Evolutionary conservation across 2,329 filamentous ascomycete species (phyloP).

Genomic region (Bipolaris sorokiniana): DNA sequence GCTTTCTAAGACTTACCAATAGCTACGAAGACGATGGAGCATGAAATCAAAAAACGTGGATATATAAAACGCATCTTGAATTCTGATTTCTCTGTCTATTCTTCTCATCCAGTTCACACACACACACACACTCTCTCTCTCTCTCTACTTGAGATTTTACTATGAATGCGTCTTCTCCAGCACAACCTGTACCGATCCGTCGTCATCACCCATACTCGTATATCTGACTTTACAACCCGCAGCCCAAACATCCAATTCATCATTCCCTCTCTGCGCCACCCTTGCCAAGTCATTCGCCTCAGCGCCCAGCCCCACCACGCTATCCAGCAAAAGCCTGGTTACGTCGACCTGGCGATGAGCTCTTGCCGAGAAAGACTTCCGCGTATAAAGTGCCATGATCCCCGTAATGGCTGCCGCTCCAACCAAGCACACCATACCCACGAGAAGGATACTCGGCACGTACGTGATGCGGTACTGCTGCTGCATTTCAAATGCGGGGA

Average conservation of each 20-base stretch:
- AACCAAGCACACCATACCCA: slow-evolving; percentile 2
- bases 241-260: not conserved
- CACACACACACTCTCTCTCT: too few relatives aligned
- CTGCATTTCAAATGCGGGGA: not conserved
- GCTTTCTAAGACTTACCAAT: too few relatives aligned
- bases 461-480: slow-evolving; percentile 23
- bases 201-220: not conserved
- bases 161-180: not conserved
- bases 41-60: too few relatives aligned
- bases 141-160: too few relatives aligned
- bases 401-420: not conserved
- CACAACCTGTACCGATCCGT: not conserved
- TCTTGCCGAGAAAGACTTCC: not conserved
- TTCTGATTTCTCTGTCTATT: too few relatives aligned
- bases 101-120: too few relatives aligned
- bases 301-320: not conserved
- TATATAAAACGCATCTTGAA: too few relatives aligned
- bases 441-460: slow-evolving; percentile 19
- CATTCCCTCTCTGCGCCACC: not conserved
- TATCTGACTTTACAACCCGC: not conserved
- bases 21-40: too few relatives aligned
- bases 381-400: not conserved
- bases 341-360: slow-evolving; percentile 1
- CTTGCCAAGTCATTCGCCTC: not conserved
- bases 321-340: slow-evolving; percentile 4